Evolutionary conservation across 306 rosid species (phyloP).

Genomic region (Inga laurina): DNA sequence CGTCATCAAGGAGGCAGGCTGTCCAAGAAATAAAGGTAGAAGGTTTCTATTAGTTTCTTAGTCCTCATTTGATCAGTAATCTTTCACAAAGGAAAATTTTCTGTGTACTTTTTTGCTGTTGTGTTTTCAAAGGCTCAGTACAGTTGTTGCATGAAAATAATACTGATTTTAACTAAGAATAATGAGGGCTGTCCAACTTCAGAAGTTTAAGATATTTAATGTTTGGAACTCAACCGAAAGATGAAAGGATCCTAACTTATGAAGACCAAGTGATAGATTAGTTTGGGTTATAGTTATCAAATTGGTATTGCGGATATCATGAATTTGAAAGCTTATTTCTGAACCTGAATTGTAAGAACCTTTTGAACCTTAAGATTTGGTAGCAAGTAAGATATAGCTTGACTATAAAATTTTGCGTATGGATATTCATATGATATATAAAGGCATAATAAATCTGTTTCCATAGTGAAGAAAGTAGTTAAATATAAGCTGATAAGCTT

Average conservation of each 20-base stretch:
- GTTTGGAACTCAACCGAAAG: constrained; percentile 25
- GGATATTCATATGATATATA: background rate
- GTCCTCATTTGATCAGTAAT: constrained; percentile 27
- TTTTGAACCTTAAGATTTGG: background rate
- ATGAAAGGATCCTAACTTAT: constrained; percentile 17
- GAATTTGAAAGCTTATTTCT: background rate
- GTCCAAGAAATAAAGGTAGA: constrained; percentile 92
- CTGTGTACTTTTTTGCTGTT: constrained; percentile 13
- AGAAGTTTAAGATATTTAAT: background rate
- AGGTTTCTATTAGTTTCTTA: constrained; percentile 50
- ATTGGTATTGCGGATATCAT: background rate
- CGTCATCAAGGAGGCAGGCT: constrained; percentile 80
- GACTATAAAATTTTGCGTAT: background rate
- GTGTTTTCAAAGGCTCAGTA: constrained; percentile 6
- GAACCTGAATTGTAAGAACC: background rate
- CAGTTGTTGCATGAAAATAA: background rate
- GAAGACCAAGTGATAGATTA: constrained; percentile 22
- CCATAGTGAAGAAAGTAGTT: background rate
- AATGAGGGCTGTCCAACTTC: constrained; percentile 13
- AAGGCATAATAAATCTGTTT: background rate
- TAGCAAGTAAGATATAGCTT: background rate
- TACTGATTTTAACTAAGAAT: constrained; percentile 2
- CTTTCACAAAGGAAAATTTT: background rate
- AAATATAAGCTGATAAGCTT: background rate
- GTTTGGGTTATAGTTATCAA: background rate